Evolutionary conservation across 768 basidiomycete genomes (phyloP), one percentile per base, ranked within the genome.

Genomic region (Suillus paluster): DNA sequence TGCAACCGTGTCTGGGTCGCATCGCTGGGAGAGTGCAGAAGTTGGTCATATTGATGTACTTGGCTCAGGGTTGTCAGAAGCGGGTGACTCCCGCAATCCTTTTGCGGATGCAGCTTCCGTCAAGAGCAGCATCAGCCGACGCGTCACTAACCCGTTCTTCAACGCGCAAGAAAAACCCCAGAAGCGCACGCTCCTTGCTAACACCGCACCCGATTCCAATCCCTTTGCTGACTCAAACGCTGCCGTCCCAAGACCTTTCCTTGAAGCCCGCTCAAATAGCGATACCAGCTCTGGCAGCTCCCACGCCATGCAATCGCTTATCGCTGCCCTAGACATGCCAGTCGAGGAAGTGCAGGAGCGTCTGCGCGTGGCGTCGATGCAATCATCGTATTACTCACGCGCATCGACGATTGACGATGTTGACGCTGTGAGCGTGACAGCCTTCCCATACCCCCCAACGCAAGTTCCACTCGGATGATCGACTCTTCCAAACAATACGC

Each of bases 11-110:
- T 81, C 84, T 2, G 75, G 80, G 17, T 70, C 76, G 2, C 89
- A 91, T 75, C 80, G 72, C 52, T 91, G 89, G 89, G 85, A 91
- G 71, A 86, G 86, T 9, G 88, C 88, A 4, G 86, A 89, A 67
- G 85, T 90, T 21, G 65, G 89, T 56, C 76, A 83, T 59, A 76
- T 75, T 50, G 75, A 71, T 34, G 71, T 73, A 48, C 56, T 68
- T 2, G 71, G 70, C 48, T 49, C 63, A 1, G 64, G 56, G 15
- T 10, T 25, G 19, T 39, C 58, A 30, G 64, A 66, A 4, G 8
- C 17, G 5, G 42, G 34, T 6, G 62, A 70, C 1, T 68, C 64
- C 36, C 65, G 60, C 36, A 71, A 69, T 57, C 67, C 73, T 44
- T 76, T 76, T 27, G 64, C 70, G 21, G 66, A 77, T 42, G 57